Evolutionary conservation across 1,139 yeast species (phyloP).

Genomic region (Yamadazyma mexicana): DNA sequence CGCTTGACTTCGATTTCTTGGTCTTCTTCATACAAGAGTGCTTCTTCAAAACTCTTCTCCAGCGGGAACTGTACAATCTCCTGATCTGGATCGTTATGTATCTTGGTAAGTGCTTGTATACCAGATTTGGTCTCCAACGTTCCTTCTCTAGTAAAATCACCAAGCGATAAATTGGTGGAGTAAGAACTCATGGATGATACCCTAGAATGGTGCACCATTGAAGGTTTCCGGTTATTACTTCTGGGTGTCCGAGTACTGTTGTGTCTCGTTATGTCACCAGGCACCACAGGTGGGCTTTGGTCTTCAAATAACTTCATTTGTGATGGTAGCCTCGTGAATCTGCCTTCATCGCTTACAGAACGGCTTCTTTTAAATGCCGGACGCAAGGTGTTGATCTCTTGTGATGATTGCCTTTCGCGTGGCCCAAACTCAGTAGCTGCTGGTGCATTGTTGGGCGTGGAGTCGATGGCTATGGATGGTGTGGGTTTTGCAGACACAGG

Average conservation of each 20-base stretch:
- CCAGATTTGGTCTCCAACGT: conserved; percentile 5
- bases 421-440: background rate
- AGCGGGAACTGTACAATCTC: background rate
- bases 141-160: background rate
- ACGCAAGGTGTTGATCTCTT: no score
- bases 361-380: conserved; percentile 4
- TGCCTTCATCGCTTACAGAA: conserved; percentile 9
- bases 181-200: conserved; percentile 6
- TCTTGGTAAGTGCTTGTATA: background rate
- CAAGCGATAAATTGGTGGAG: conserved; percentile 1
- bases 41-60: conserved; percentile 26
- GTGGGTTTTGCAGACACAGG: background rate
- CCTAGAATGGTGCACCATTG: conserved; percentile 1
- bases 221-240: background rate
- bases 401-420: no score
- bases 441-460: background rate
- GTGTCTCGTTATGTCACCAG: conserved; percentile 32
- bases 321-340: conserved; percentile 45
- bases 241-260: conserved; percentile 34
- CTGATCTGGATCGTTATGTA: background rate
- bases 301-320: conserved; percentile 52
- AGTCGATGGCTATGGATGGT: background rate
- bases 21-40: conserved; percentile 45
- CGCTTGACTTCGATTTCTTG: conserved; percentile 37
- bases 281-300: conserved; percentile 13